Evolutionary conservation across 192 early-diverging fungal genomes (phyloP), one percentile per base, ranked within the genome.

Genomic region (Chytriomyces sp.): DNA sequence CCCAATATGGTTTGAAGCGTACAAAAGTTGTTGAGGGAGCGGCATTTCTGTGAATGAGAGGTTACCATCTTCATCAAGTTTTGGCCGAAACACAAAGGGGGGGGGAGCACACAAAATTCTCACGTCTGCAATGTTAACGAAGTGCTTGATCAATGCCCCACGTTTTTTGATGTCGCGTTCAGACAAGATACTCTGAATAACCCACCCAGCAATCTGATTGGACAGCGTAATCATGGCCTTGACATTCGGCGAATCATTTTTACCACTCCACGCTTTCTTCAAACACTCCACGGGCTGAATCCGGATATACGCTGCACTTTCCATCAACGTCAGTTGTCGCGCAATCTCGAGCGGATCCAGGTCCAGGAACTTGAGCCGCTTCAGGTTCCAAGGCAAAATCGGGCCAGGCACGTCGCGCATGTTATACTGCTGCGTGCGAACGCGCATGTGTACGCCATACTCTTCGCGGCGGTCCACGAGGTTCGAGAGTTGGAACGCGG

Each of bases 251-350:
- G 93, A 92, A 54, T 87, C 78, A 44, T 84, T 87, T 32, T 69
- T 78, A 32, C 76, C 80, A 6, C 80, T 85, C 97, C 97, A 99
- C 14, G 93, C 95, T 64, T 96, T 93, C 66, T 91, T 89, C 59
- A 99, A 74, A 70, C 93, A 96, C 81, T 99, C 97, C 8, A 89
- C 85, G 6, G 93, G 91, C 44, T 89, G 86, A 72, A 99, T 92
- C 64, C 87, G 84, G 75, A 86, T 90, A 73, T 91, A 98, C 33
- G 91, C 76, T 31, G 84, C 88, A n/a, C 85, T 89, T 69, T 96
- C 95, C 83, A 95, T 88, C 68, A 99, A 85, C 5, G 97, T 99
- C 70, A 99, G 84, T 80, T 99, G 97, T 28, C 97, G 89, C 2
- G 94, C 95, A 38, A 98, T 81, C 78, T 99, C 97, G 39, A 92